These are phyloP conservation scores for Aspergillus egyptiacus DNA, from an alignment of 495 filamentous ascomycete species.

Conservation along the genomic window DNA sequence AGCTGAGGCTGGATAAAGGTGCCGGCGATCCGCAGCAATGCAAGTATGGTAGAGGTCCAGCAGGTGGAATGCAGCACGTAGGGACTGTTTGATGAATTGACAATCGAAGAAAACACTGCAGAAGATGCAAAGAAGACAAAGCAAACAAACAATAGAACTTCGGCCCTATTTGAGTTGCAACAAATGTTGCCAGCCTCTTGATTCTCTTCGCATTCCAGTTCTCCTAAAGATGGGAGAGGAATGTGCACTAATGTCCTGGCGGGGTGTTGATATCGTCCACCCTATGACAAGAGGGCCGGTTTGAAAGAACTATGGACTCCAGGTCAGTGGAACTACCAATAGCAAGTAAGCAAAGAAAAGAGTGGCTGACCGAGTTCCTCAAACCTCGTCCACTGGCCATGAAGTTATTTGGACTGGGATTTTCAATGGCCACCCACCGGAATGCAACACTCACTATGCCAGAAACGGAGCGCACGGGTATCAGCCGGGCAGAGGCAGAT, in stretches of 20 bases:
- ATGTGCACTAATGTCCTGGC: conserved; percentile 27
- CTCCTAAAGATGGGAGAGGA: conserved; percentile 36
- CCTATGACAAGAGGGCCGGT: conserved; percentile 9
- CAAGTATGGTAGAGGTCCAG: conserved; percentile 6
- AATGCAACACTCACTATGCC: conserved; percentile 40
- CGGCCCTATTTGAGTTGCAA: conserved; percentile 41
- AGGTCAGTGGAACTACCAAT: conserved; percentile 24
- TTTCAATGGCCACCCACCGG: conserved; percentile 31
- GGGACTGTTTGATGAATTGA: conserved; percentile 33
- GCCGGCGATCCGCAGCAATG: conserved; percentile 18
- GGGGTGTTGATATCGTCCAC: conserved; percentile 26
- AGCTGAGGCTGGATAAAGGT: conserved; percentile 11
- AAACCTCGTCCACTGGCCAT: conserved; percentile 15
- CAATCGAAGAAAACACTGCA: conserved; percentile 45
- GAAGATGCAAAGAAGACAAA: conserved; percentile 47
- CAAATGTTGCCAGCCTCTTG: conserved; percentile 33
- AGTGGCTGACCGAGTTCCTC: conserved; percentile 24
- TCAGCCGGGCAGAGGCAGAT: conserved; percentile 26
- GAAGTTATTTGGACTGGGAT: conserved; percentile 12
- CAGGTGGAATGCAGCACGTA: conserved; percentile 21
- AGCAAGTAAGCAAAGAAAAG: conserved; percentile 7
- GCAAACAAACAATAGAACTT: conserved; percentile 46
- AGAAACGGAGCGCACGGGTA: conserved; percentile 23
- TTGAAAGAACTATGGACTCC: conserved; percentile 24
- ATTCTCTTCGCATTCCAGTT: conserved; percentile 39